Percentiles rank a stretch among this genome's conserved stretches.
Conservation (phyloP, 2,329 filamentous ascomycete species). For the Botryotinia narcissicola region DNA sequence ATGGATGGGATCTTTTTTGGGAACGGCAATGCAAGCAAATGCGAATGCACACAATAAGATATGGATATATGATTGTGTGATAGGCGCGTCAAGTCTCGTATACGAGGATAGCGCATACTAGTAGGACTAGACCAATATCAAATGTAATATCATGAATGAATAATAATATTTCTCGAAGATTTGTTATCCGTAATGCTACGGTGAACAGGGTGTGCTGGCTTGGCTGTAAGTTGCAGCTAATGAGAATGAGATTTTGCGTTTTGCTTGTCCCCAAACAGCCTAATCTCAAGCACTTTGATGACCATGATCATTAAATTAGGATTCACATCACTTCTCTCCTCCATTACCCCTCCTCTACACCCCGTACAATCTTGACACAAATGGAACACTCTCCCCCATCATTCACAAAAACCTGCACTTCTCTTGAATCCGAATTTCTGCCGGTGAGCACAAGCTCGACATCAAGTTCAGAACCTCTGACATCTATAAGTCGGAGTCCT, state of each 20-base stretch:
- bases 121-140: constrained; percentile 14
- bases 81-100: constrained; percentile 1
- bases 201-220: neutral
- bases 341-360: neutral
- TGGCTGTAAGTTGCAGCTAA: neutral
- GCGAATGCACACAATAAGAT: constrained; percentile 13
- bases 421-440: neutral
- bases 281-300: neutral
- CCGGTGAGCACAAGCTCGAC: neutral
- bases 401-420: neutral
- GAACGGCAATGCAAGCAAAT: constrained; percentile 7
- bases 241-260: neutral
- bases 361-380: neutral
- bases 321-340: neutral
- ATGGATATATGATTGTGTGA: constrained; percentile 22
- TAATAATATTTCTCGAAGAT: neutral
- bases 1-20: constrained; percentile 12
- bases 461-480: neutral
- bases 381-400: neutral
- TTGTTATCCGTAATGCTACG: neutral
- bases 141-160: constrained; percentile 33
- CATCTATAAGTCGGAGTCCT: neutral
- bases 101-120: neutral
- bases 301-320: neutral
- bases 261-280: neutral